Conservation (phyloP, 2,329 filamentous ascomycete species). For the Mycogone perniciosa region DNA sequence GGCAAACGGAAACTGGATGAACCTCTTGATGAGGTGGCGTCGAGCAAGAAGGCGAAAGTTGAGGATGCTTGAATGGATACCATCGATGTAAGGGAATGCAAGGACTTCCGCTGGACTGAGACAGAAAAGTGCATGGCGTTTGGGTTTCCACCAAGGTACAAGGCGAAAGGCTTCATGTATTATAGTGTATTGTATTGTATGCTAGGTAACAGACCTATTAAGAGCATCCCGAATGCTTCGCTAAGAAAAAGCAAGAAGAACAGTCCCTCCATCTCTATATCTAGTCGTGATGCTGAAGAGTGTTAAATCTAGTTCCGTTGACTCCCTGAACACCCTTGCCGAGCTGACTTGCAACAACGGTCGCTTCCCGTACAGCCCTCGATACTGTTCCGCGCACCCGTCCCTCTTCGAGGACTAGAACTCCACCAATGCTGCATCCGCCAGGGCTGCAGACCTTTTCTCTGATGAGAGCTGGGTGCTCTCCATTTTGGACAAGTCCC, state of each 20-base stretch:
- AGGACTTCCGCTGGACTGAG: neutral
- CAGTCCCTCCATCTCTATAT: neutral
- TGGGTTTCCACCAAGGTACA: neutral
- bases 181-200: slow-evolving; percentile 10
- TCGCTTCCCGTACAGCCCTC: slow-evolving; percentile 63
- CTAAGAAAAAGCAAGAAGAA: slow-evolving; percentile 1
- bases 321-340: slow-evolving; percentile 33
- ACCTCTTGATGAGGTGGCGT: slow-evolving; percentile 17
- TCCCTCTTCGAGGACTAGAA: slow-evolving; percentile 69
- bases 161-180: slow-evolving; percentile 9
- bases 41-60: slow-evolving; percentile 42
- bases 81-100: slow-evolving; percentile 1
- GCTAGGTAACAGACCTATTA: slow-evolving; percentile 4
- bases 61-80: slow-evolving; percentile 25
- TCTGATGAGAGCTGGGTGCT: slow-evolving; percentile 67
- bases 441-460: slow-evolving; percentile 75
- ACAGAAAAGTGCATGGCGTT: neutral
- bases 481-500: slow-evolving; percentile 60
- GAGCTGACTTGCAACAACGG: slow-evolving; percentile 61
- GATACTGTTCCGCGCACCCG: slow-evolving; percentile 60
- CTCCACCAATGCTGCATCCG: slow-evolving; percentile 69
- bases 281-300: slow-evolving; percentile 5
- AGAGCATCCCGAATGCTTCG: slow-evolving; percentile 5
- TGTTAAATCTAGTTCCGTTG: slow-evolving; percentile 28
- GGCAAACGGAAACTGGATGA: slow-evolving; percentile 43